Evolutionary conservation across 345 rosid genomes (phyloP).

Genomic region (Ceriops zippeliana): DNA sequence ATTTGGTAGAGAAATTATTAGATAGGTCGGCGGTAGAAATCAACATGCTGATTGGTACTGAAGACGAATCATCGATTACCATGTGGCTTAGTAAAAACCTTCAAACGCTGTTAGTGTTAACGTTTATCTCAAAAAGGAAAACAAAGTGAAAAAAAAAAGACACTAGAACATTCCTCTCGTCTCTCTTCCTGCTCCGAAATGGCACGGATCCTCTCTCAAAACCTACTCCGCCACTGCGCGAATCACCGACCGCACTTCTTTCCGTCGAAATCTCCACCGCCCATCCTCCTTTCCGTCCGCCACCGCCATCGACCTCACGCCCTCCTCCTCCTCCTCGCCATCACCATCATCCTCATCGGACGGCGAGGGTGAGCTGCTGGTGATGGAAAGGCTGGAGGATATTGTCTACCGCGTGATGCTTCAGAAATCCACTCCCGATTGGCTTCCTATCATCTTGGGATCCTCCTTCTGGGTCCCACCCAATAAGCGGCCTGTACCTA

Average conservation of each 20-base stretch:
- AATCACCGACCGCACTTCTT: neutral
- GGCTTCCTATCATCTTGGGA: constrained; percentile 50
- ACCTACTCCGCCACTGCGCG: neutral
- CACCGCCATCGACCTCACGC: constrained; percentile 20
- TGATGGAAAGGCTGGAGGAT: constrained; percentile 34
- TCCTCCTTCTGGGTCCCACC: constrained; percentile 53
- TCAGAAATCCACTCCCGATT: constrained; percentile 41
- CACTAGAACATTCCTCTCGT: no score
- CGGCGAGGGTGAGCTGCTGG: constrained; percentile 12
- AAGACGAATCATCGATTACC: no score
- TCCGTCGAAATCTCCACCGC: neutral
- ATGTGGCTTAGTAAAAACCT: no score
- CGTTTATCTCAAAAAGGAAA: no score
- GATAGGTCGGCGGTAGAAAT: no score
- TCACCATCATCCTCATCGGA: constrained; percentile 9
- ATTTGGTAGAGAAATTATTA: no score
- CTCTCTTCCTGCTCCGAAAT: neutral
- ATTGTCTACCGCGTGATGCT: constrained; percentile 33
- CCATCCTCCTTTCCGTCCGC: constrained; percentile 13
- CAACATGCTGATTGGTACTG: no score
- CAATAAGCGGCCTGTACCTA: constrained; percentile 4
- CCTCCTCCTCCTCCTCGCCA: constrained; percentile 25
- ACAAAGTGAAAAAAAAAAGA: no score
- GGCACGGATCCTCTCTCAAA: neutral
- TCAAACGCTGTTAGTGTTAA: no score